Percentiles rank a stretch among this genome's conserved stretches.
Evolutionary conservation across 306 rosid species (phyloP).

Genomic region (Quercus bicolor): DNA sequence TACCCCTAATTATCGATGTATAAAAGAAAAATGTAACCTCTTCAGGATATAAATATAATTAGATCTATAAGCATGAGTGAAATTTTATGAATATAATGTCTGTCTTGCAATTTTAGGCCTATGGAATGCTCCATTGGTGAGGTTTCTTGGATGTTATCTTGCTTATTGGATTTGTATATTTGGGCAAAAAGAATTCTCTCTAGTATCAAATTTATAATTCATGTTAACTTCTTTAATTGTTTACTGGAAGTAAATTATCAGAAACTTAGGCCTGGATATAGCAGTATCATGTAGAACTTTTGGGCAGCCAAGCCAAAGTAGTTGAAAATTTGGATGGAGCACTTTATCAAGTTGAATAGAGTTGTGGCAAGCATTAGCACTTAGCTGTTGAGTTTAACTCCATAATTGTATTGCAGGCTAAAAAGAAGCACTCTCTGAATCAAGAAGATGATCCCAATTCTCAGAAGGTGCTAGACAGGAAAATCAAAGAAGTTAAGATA

Average conservation of each 20-base stretch:
- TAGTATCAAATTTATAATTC: neutral
- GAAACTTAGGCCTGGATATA: neutral
- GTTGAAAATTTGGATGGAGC: neutral
- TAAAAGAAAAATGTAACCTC: neutral
- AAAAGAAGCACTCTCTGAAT: constrained; percentile 35
- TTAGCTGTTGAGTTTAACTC: constrained; percentile 6
- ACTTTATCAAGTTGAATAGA: neutral
- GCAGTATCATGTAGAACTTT: neutral
- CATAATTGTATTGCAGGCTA: constrained; percentile 40
- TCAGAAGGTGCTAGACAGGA: constrained; percentile 47
- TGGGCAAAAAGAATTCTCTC: neutral
- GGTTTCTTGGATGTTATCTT: neutral
- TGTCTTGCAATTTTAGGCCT: neutral
- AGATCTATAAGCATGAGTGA: neutral
- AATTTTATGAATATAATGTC: neutral
- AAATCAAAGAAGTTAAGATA: constrained; percentile 47
- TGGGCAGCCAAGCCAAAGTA: neutral
- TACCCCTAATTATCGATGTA: too few species aligned
- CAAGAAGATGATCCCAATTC: constrained; percentile 47
- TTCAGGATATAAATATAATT: neutral
- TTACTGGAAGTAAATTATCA: neutral
- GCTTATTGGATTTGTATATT: neutral
- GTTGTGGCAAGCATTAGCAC: constrained; percentile 13
- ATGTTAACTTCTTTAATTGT: neutral
- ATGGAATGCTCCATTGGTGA: neutral